These are phyloP conservation scores for Rhododendron molle DNA, from an alignment of 148 eudicot species.

Conservation along the genomic window DNA sequence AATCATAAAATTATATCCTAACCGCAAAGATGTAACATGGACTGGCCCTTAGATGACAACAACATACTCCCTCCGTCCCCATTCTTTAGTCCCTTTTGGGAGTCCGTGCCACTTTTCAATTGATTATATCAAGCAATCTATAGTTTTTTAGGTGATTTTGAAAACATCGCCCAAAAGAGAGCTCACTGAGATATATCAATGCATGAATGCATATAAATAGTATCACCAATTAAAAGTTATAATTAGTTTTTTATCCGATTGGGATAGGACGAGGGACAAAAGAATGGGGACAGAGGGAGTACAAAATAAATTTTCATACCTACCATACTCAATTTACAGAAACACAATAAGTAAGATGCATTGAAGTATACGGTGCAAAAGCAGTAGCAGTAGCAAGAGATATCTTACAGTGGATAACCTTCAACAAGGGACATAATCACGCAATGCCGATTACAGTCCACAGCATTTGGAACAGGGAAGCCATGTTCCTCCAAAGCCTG, in stretches of 20 bases:
- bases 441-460: constrained; percentile 94
- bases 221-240: too few species aligned
- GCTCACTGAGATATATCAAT: too few species aligned
- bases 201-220: too few species aligned
- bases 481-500: constrained; percentile 88
- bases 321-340: not conserved
- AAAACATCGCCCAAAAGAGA: too few species aligned
- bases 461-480: constrained; percentile 93
- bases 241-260: too few species aligned
- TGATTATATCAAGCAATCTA: too few species aligned
- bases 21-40: not conserved
- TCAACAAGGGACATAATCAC: constrained; percentile 91
- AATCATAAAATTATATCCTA: not conserved
- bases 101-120: too few species aligned
- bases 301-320: not conserved
- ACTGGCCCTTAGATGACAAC: not conserved
- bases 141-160: too few species aligned
- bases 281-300: too few species aligned
- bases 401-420: constrained; percentile 92
- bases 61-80: not conserved
- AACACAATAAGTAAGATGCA: not conserved
- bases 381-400: not conserved
- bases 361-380: not conserved
- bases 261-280: too few species aligned
- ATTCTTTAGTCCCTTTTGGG: too few species aligned